Evolutionary conservation across 148 eudicot species (phyloP), one percentile per base, ranked within the genome.

Genomic region (Chenopodium suecicum): DNA sequence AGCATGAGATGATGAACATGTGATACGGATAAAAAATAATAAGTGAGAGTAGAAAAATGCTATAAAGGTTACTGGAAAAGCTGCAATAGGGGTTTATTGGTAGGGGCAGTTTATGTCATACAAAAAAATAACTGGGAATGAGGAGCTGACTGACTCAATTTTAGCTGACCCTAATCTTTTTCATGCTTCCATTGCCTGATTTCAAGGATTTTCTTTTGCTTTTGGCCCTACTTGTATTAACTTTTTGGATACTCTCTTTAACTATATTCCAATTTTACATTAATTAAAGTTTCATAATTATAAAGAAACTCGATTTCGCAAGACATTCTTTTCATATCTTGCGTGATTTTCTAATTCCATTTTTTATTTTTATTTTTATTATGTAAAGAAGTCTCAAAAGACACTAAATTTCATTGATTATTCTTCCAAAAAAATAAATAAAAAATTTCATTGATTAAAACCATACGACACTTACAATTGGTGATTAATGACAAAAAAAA

Each of bases 1-100:
- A 66, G 34, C 34, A 66, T 27, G 34, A 32, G 34, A 64, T n/a
- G 64, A 62, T 37, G 70, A 68, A 68, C 81, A 78, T 68, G 81
- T 48, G 74, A 65, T 78, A 16, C 20, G 64, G 81, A 78, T 78
- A 29, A 68, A 1, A 31, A 41, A 41, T 41, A 41, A 41, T 50
- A 37, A 7, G 22, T 22, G 12, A 34, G 22, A 34, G 62, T 37
- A 37, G 46, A 23, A 58, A n/a, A n/a, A 20, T 32, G 79, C 65
- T 54, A 62, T 27, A 63, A 4, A 66, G 16, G 20, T 31, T 31
- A 1, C 72, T 31, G 41, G 9, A 22, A 64, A 77, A 64, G 79
- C 68, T 64, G 79, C 23, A 60, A n/a, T 31, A 22, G 17, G 9
- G 44, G 44, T 6, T 22, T 17, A 44, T 20, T n/a, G 22, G 78